These are phyloP conservation scores for Colletotrichum navitas DNA, from an alignment of 2,329 filamentous ascomycete genomes.

Conservation along the genomic window DNA sequence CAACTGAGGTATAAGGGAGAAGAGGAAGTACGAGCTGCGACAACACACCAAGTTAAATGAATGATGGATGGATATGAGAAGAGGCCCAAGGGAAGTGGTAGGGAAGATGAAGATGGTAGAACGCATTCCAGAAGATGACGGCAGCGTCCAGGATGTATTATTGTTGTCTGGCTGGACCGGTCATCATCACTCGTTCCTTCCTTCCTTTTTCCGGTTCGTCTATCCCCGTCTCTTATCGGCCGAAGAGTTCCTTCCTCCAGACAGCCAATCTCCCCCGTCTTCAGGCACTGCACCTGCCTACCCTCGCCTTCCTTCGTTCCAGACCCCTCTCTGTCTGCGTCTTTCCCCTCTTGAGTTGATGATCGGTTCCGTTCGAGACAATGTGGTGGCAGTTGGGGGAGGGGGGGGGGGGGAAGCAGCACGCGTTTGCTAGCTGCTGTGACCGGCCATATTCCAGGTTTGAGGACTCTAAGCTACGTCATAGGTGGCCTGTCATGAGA, in stretches of 20 bases:
- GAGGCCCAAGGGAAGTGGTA: background rate
- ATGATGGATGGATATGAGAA: background rate
- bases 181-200: no score
- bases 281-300: background rate
- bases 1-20: background rate
- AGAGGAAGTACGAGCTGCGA: background rate
- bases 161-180: slow-evolving; percentile 17
- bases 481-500: slow-evolving; percentile 27
- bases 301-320: slow-evolving; percentile 2
- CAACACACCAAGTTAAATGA: background rate
- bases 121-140: slow-evolving; percentile 23
- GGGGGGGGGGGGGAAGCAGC: background rate
- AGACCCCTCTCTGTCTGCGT: background rate
- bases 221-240: slow-evolving; percentile 41
- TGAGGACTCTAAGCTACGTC: slow-evolving; percentile 36
- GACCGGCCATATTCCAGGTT: slow-evolving; percentile 29
- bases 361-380: slow-evolving; percentile 34
- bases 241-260: slow-evolving; percentile 31
- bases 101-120: background rate
- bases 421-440: background rate
- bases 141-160: slow-evolving; percentile 31
- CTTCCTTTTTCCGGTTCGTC: slow-evolving; percentile 5
- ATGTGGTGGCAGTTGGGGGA: background rate
- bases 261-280: slow-evolving; percentile 1
- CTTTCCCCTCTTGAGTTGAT: background rate